These are phyloP conservation scores for Vararia minispora DNA, from an alignment of 768 basidiomycete species.

Conservation along the genomic window DNA sequence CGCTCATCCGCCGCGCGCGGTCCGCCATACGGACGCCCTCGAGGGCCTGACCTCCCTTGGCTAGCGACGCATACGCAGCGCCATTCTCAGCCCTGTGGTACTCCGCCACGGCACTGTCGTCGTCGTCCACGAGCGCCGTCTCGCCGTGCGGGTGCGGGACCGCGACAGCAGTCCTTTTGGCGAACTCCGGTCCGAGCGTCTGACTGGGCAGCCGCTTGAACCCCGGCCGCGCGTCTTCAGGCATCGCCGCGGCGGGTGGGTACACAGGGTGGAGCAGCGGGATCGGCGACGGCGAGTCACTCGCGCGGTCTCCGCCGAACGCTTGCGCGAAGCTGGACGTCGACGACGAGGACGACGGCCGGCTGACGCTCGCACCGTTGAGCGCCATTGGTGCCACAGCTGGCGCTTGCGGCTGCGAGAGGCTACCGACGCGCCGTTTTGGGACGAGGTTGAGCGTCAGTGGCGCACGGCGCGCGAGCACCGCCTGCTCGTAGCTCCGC, in stretches of 20 bases:
- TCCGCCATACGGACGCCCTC: conserved; percentile 2
- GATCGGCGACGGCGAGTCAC: conserved; percentile 12
- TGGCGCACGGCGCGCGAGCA: conserved; percentile 56
- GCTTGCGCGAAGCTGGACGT: conserved; percentile 30
- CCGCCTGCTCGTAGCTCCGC: conserved; percentile 63
- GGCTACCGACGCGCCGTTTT: conserved; percentile 22
- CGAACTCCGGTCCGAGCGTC: conserved; percentile 48
- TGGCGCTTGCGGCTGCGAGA: no score
- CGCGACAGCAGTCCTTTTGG: conserved; percentile 30
- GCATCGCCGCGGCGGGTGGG: conserved; percentile 16
- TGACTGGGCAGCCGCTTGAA: conserved; percentile 70
- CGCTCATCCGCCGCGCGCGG: conserved; percentile 14
- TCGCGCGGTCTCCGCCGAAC: conserved; percentile 20
- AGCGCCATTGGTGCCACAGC: not conserved
- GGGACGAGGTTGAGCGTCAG: conserved; percentile 46
- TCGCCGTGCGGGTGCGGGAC: conserved; percentile 3
- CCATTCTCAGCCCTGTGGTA: not conserved
- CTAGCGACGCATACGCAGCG: not conserved
- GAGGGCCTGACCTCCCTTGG: not conserved
- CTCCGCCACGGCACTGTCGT: not conserved
- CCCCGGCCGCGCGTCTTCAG: conserved; percentile 34
- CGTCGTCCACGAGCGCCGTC: not conserved
- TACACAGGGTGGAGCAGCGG: conserved; percentile 13
- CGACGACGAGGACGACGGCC: conserved; percentile 27
- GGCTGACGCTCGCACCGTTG: conserved; percentile 19